Evolutionary conservation across 2,329 filamentous ascomycete genomes (phyloP).

Genomic region (Alternaria sp.): DNA sequence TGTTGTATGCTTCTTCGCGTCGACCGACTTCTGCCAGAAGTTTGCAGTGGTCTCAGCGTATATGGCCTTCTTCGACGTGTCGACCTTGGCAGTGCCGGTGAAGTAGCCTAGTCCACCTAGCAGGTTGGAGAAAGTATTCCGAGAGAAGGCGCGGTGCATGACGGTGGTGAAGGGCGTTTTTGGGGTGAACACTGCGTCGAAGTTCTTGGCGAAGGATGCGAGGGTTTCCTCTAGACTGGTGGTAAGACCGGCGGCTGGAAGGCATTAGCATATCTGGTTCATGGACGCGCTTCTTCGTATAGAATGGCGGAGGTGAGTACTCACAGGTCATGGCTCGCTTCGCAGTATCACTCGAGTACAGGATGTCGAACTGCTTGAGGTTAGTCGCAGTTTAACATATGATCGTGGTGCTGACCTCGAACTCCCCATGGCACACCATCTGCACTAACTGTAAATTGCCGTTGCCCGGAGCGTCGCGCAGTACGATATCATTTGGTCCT

Average conservation of each 20-base stretch:
- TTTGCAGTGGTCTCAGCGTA: conserved; percentile 92
- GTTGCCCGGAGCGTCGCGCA: conserved; percentile 65
- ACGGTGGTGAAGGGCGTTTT: conserved; percentile 75
- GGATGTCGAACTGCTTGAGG: conserved; percentile 73
- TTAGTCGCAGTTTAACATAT: neutral
- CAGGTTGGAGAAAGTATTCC: conserved; percentile 89
- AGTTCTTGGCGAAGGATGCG: conserved; percentile 73
- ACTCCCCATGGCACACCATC: conserved; percentile 84
- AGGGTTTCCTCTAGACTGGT: conserved; percentile 69
- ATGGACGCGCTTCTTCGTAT: neutral
- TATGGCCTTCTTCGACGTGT: conserved; percentile 83
- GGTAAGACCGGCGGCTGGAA: conserved; percentile 64
- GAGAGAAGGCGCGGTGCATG: conserved; percentile 77
- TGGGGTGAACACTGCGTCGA: conserved; percentile 71
- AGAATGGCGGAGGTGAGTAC: conserved; percentile 12
- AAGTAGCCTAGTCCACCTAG: conserved; percentile 94
- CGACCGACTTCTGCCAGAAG: conserved; percentile 89
- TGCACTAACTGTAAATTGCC: conserved; percentile 89
- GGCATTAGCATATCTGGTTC: conserved; percentile 13
- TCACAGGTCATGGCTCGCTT: conserved; percentile 58
- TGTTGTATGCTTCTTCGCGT: conserved; percentile 71
- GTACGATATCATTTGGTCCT: conserved; percentile 51
- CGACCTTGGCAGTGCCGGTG: conserved; percentile 81
- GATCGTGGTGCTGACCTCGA: conserved; percentile 60
- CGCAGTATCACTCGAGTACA: conserved; percentile 84